Conservation (phyloP, 2,329 filamentous ascomycete species). For the Sporothrix protearum region DNA sequence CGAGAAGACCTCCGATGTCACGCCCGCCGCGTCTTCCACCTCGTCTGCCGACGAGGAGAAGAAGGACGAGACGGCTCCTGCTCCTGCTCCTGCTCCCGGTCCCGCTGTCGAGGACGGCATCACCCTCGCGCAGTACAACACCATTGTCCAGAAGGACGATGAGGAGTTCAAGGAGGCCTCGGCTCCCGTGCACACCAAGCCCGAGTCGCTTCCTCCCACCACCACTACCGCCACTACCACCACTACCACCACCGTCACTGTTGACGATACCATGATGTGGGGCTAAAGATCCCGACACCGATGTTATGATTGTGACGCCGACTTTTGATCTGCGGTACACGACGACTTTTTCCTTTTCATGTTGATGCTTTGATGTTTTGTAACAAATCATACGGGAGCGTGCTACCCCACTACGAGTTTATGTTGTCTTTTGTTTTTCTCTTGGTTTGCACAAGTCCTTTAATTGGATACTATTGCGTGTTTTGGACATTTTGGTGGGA, state of each 20-base stretch:
- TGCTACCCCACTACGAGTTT: not conserved
- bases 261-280: conserved; percentile 22
- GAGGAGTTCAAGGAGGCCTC: conserved; percentile 36
- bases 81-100: not conserved
- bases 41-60: not conserved
- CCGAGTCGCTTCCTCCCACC: not conserved
- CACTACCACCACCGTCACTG: not conserved
- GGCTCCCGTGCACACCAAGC: conserved; percentile 16
- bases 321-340: not conserved
- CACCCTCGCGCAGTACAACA: conserved; percentile 28
- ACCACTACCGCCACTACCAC: not conserved
- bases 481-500: not conserved
- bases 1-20: not conserved
- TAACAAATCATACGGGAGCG: not conserved
- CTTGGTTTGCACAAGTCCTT: no score
- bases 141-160: conserved; percentile 33
- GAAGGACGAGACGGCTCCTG: conserved; percentile 5
- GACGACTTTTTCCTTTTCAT: not conserved
- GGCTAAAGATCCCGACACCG: not conserved
- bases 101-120: conserved; percentile 22
- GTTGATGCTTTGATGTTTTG: not conserved
- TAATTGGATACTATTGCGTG: not conserved
- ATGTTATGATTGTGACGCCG: not conserved
- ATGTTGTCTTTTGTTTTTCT: not conserved
- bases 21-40: not conserved